Conservation (phyloP, 2,329 filamentous ascomycete genomes). For the Sclerotiophoma versabilis region DNA sequence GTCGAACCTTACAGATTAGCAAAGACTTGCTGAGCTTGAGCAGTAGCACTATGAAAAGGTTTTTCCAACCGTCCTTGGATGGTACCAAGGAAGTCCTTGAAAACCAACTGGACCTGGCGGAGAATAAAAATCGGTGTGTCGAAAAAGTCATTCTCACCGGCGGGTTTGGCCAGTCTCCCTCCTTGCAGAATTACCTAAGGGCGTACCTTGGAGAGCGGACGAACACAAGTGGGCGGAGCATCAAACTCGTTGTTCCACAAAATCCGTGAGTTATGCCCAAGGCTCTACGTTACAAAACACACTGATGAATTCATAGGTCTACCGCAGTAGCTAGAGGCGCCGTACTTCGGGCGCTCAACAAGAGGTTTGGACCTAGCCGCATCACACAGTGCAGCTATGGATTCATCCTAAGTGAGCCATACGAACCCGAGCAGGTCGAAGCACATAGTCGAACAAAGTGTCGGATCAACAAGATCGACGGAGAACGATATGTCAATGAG, state of each 20-base stretch:
- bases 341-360: conserved; percentile 40
- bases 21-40: background rate
- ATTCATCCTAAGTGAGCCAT: no score
- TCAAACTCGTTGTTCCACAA: background rate
- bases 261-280: background rate
- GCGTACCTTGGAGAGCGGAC: background rate
- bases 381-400: no score
- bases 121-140: conserved; percentile 20
- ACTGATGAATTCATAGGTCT: conserved; percentile 17
- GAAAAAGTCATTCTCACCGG: conserved; percentile 44
- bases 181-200: conserved; percentile 22
- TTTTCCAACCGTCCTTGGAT: conserved; percentile 14
- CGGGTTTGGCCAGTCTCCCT: conserved; percentile 40
- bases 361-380: conserved; percentile 36
- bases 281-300: background rate
- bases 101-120: conserved; percentile 32
- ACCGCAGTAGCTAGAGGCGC: conserved; percentile 42
- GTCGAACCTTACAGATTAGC: background rate
- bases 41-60: background rate
- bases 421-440: no score
- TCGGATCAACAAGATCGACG: no score
- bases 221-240: background rate
- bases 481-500: no score
- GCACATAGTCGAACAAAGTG: no score
- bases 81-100: conserved; percentile 22